Conservation (phyloP, 1,139 yeast genomes). For the Kurtzmaniella quercitrusa region DNA sequence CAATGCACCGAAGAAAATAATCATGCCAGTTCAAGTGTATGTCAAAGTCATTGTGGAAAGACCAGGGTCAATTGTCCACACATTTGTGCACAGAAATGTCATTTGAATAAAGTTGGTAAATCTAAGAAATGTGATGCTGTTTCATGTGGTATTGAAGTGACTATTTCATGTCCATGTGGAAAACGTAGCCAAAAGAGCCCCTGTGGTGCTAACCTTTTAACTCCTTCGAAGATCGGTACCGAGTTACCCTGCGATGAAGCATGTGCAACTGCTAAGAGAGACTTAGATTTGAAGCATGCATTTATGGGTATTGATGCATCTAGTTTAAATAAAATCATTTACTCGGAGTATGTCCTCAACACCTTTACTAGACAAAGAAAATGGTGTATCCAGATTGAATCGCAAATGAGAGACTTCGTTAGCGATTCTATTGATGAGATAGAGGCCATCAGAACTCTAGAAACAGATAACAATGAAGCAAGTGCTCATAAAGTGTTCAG, state of each 20-base stretch:
- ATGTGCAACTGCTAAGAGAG: constrained; percentile 62
- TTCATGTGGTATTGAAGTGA: constrained; percentile 47
- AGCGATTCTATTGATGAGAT: constrained; percentile 20
- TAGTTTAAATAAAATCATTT: constrained; percentile 23
- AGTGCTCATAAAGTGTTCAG: background rate
- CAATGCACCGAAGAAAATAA: constrained; percentile 28
- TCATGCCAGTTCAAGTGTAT: constrained; percentile 35
- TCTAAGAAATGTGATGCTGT: constrained; percentile 32
- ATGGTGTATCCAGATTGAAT: constrained; percentile 68
- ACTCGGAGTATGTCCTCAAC: constrained; percentile 39
- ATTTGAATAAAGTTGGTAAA: constrained; percentile 43
- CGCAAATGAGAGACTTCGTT: constrained; percentile 46
- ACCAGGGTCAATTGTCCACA: constrained; percentile 57
- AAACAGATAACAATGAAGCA: background rate
- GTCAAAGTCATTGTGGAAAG: constrained; percentile 56
- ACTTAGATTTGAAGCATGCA: constrained; percentile 60
- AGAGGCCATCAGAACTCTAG: constrained; percentile 11
- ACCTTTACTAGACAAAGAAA: constrained; percentile 47
- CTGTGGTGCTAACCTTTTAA: constrained; percentile 49
- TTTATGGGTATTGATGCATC: constrained; percentile 36
- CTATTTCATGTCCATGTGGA: constrained; percentile 63
- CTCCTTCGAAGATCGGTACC: constrained; percentile 25
- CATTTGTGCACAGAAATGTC: constrained; percentile 60
- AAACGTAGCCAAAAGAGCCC: constrained; percentile 38
- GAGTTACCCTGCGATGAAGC: constrained; percentile 60